A percentile compares a stretch with the other conserved stretches of the same genome.
These are phyloP conservation scores for Fraxinus sp. DNA, from an alignment of 305 asterid species.

Conservation along the genomic window DNA sequence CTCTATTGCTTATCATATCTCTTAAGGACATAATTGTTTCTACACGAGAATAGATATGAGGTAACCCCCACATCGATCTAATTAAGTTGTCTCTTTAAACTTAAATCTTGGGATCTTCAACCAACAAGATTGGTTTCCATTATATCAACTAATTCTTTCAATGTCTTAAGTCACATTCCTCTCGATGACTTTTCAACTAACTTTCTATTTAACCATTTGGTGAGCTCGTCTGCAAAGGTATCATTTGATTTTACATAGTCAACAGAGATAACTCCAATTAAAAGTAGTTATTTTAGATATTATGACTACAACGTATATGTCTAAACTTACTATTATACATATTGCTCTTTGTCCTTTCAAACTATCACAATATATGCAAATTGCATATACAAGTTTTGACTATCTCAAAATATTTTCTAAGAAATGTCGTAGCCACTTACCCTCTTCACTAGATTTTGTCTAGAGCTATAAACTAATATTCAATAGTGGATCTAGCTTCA, in stretches of 20 bases:
- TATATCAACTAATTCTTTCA: too few relatives aligned
- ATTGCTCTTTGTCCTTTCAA: neutral
- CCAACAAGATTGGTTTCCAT: neutral
- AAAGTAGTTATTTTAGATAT: neutral
- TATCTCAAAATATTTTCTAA: neutral
- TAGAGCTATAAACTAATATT: neutral
- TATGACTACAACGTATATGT: neutral
- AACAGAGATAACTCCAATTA: neutral
- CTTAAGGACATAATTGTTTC: too few relatives aligned
- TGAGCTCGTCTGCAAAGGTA: neutral
- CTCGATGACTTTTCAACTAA: neutral
- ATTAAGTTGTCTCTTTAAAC: too few relatives aligned
- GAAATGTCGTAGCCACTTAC: neutral
- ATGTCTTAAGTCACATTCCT: neutral
- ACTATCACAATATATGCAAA: neutral
- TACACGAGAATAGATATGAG: too few relatives aligned
- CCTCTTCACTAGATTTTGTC: neutral
- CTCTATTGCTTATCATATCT: too few relatives aligned
- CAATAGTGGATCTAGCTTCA: neutral
- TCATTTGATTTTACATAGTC: too few relatives aligned
- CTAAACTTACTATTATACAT: neutral
- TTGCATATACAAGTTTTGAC: neutral
- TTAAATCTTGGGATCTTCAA: neutral
- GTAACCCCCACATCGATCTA: neutral
- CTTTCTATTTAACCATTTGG: neutral